A percentile compares a stretch with the other conserved stretches of the same genome.
phyloP scores from a whole-genome alignment of 495 filamentous ascomycete genomes.

The Penicillium longicatenatum region DNA sequence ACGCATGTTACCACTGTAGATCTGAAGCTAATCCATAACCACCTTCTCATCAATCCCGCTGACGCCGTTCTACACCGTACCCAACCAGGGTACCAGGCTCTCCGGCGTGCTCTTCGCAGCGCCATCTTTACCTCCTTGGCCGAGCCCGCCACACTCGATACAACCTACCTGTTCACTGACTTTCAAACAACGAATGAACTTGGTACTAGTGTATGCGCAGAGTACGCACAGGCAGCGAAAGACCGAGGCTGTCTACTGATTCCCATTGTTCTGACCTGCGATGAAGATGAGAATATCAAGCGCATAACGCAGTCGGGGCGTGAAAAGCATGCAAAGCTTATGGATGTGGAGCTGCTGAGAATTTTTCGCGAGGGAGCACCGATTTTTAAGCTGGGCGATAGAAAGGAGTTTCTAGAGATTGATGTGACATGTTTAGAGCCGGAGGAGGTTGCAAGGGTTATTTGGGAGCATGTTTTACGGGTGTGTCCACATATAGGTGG shows the following conservation, averaged over 20 bases:
- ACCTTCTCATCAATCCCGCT: constrained; percentile 9
- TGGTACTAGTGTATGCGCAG: neutral
- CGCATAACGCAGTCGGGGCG: neutral
- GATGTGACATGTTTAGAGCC: neutral
- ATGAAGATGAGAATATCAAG: neutral
- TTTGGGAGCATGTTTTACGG: neutral
- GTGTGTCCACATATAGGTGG: neutral
- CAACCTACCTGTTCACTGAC: neutral
- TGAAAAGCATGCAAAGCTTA: neutral
- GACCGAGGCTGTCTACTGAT: neutral
- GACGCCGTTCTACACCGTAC: constrained; percentile 8
- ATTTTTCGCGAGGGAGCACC: neutral
- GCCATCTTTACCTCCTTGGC: neutral
- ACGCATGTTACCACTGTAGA: too few relatives aligned
- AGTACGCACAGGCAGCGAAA: neutral
- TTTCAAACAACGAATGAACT: neutral
- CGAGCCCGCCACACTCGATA: neutral
- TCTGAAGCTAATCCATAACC: constrained; percentile 4
- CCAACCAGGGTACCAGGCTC: constrained; percentile 5
- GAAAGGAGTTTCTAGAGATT: neutral
- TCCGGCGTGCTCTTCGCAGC: neutral
- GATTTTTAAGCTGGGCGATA: neutral
- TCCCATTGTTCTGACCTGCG: neutral
- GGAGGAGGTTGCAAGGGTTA: neutral
- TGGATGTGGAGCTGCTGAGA: neutral